A percentile compares a stretch with the other conserved stretches of the same genome.
Evolutionary conservation across 148 eudicot genomes (phyloP).

Genomic region (Agrostemma githago): DNA sequence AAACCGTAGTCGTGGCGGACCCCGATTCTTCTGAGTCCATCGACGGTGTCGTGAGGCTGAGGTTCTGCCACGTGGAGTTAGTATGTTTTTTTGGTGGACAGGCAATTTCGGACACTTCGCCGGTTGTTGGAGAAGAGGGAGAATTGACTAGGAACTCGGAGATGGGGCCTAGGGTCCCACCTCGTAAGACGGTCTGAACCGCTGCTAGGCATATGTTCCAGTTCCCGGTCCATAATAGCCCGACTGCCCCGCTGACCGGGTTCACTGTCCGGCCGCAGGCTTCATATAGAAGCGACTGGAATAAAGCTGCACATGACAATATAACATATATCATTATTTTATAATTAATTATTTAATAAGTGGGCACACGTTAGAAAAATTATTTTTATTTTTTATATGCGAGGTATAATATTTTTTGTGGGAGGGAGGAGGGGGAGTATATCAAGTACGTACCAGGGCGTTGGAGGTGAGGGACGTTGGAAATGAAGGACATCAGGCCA

Average conservation of each 20-base stretch:
- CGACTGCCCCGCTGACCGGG: conserved; percentile 77
- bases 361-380: too few relatives aligned
- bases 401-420: too few relatives aligned
- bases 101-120: conserved; percentile 37
- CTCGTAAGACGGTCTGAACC: conserved; percentile 67
- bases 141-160: conserved; percentile 44
- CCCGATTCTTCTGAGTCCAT: conserved; percentile 61
- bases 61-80: conserved; percentile 14
- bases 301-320: conserved; percentile 45
- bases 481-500: conserved; percentile 68
- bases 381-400: too few relatives aligned
- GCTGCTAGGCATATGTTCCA: conserved; percentile 75
- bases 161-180: conserved; percentile 52
- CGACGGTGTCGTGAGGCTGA: conserved; percentile 56
- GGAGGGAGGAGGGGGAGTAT: neutral
- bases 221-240: conserved; percentile 61
- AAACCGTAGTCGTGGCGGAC: conserved; percentile 33
- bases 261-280: conserved; percentile 79
- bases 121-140: conserved; percentile 25
- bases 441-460: conserved; percentile 51
- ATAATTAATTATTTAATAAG: too few relatives aligned
- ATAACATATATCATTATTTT: neutral
- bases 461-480: conserved; percentile 52
- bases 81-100: conserved; percentile 1
- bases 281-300: conserved; percentile 67